These are phyloP conservation scores for Fusarium euwallaceae DNA, from an alignment of 2,329 filamentous ascomycete genomes.

Conservation along the genomic window DNA sequence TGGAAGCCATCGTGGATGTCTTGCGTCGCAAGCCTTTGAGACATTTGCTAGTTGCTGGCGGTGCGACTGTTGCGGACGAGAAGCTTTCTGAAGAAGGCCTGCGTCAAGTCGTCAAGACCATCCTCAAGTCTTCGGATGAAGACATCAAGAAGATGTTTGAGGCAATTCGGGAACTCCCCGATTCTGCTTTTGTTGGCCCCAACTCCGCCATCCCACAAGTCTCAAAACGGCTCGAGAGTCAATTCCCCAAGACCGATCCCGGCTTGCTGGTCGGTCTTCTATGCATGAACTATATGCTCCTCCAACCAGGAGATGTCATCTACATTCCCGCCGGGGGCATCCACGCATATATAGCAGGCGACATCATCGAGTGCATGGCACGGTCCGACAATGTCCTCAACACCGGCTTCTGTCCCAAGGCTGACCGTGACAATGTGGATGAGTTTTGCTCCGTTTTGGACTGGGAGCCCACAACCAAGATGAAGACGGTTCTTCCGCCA, in stretches of 20 bases:
- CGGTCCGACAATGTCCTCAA: slow-evolving; percentile 81
- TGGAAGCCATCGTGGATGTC: slow-evolving; percentile 69
- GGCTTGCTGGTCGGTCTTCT: slow-evolving; percentile 77
- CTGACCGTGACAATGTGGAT: slow-evolving; percentile 73
- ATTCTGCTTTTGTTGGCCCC: slow-evolving; percentile 59
- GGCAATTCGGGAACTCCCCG: slow-evolving; percentile 52
- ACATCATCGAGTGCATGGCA: slow-evolving; percentile 86
- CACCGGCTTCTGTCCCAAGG: slow-evolving; percentile 78
- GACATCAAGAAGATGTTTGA: slow-evolving; percentile 41
- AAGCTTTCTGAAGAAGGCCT: slow-evolving; percentile 63
- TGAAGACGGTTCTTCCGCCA: slow-evolving; percentile 68
- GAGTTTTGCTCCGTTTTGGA: slow-evolving; percentile 73
- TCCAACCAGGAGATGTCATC: slow-evolving; percentile 75
- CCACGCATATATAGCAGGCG: slow-evolving; percentile 78
- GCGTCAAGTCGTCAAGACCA: slow-evolving; percentile 66
- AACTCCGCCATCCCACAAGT: slow-evolving; percentile 74
- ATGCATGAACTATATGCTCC: slow-evolving; percentile 79
- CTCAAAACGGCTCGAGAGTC: slow-evolving; percentile 72
- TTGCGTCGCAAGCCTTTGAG: slow-evolving; percentile 61
- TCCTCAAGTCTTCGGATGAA: slow-evolving; percentile 64
- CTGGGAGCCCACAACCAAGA: slow-evolving; percentile 71
- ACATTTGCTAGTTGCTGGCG: slow-evolving; percentile 36
- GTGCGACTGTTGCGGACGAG: slow-evolving; percentile 35
- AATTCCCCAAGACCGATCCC: slow-evolving; percentile 74
- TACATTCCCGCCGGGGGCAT: slow-evolving; percentile 81